Base-by-base conservation (phyloP, 2,329 filamentous ascomycete genomes). In the Penicillium sp. region DNA sequence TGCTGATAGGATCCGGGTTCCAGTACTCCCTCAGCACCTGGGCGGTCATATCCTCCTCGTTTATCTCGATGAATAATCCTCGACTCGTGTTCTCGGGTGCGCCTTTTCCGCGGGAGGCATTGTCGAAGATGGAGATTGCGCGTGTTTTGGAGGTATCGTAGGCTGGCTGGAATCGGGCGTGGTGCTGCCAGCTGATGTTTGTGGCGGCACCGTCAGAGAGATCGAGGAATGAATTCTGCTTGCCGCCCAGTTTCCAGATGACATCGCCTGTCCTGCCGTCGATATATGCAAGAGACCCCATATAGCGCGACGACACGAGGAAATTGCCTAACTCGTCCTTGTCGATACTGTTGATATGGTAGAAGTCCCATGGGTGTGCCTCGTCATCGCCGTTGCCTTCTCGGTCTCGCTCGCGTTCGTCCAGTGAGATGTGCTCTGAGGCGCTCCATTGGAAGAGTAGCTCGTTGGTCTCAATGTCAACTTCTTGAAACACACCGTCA, bases 271-370 rank as follows among this genome's bases (percentile, higher is more conserved):
- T 71, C 3, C 64, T 62, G 13, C 76, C 74, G 43, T 76, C 69
- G 33, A 77, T 68, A 51, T 76, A 75, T 15, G 70, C 70, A 32
- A 83, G 52, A 23, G 53, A 58, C 36, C 55, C 58, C 26, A 58
- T 49, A 21, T 65, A 72, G 17, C 78, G 73, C 0, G 71, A 67
- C 0, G 75, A 80, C 36, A 80, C 62, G 3, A 77, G 63, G 36
- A 73, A 77, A 48, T 77, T 74, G 9, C 75, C 78, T 1, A 72
- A 66, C 3, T 61, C 55, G 55, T 80, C 77, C 64, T 81, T 81
- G 61, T 79, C 77, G 49, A 81, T 69, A 36, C 76, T 79, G 64
- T 81, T 83, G 63, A 83, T 76, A 62, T 83, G 80, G 67, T 82
- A 81, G 64, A 78, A 83, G 59, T 83, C 80, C 71, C 76, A 83